A percentile compares a stretch with the other conserved stretches of the same genome.
phyloP scores from a whole-genome alignment of 805 yeast genomes.

The Candida coquimbonensis region DNA sequence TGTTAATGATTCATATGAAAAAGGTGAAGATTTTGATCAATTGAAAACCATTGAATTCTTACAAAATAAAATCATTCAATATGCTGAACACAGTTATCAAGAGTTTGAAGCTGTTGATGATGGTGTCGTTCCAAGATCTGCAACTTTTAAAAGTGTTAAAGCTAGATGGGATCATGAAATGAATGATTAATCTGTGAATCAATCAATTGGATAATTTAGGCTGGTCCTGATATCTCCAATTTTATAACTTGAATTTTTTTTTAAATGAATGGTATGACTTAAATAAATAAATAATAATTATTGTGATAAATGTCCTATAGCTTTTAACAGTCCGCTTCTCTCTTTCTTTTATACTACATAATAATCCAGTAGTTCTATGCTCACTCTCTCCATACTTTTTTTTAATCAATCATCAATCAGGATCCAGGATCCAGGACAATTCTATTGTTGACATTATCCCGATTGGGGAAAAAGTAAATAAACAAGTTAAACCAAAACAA shows the following conservation, averaged over 20 bases:
- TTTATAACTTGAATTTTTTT: too few relatives aligned
- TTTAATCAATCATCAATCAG: too few relatives aligned
- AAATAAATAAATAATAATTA: too few relatives aligned
- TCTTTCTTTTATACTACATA: too few relatives aligned
- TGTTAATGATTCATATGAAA: slow-evolving; percentile 16
- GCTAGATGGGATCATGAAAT: slow-evolving; percentile 2
- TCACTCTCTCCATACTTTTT: too few relatives aligned
- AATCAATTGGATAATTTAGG: too few relatives aligned
- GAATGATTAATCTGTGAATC: too few relatives aligned
- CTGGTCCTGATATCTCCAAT: background rate
- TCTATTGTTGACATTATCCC: background rate
- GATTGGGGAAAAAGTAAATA: slow-evolving; percentile 10
- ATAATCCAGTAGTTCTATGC: too few relatives aligned
- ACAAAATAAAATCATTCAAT: slow-evolving; percentile 21
- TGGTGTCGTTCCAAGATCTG: slow-evolving; percentile 21
- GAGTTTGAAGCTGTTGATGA: slow-evolving; percentile 30
- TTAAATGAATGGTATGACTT: background rate
- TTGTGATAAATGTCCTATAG: too few relatives aligned
- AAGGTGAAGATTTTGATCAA: slow-evolving; percentile 31
- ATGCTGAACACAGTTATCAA: slow-evolving; percentile 26
- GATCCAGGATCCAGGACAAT: too few relatives aligned
- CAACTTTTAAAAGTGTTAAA: slow-evolving; percentile 13
- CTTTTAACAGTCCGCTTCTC: too few relatives aligned
- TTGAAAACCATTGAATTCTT: slow-evolving; percentile 27
- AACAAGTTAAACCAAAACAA: background rate